Evolutionary conservation across 2,329 filamentous ascomycete genomes (phyloP), one percentile per base, ranked within the genome.

Genomic region (Aspergillus melleus): DNA sequence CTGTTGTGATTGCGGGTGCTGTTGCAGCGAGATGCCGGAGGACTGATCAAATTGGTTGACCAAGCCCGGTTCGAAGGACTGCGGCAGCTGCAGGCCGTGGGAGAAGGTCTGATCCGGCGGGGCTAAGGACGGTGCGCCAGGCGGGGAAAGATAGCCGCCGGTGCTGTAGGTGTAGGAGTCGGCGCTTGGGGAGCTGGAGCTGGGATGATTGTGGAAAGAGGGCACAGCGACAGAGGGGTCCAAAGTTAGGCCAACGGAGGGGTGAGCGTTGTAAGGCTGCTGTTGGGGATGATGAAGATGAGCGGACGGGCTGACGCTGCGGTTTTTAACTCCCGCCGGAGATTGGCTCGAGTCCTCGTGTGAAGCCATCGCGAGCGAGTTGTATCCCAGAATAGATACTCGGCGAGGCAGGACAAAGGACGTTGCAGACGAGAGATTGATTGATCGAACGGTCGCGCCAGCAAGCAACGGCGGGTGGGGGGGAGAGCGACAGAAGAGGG

Each of bases 291-390:
- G 44, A 47, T 47, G 44, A 24, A 24, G 72, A 66, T 77, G 77
- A 49, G 73, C 68, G 52, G 77, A 78, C 57, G 74, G 76, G 71
- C 78, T 80, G 68, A 78, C 69, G 62, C 74, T 74, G 63, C 74
- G 76, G 69, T 68, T 73, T 61, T 75, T 72, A 67, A 73, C 68
- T 57, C 71, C 70, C 50, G 64, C 71, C 52, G 73, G 66, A 55
- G 76, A 77, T 63, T 73, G 71, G 57, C 73, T 76, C 63, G 76
- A 69, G 57, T 72, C 67, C 46, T 73, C 70, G 60, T 73, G 72
- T 42, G 73, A 72, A 59, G 68, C 67, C 73, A 76, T 75, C 32
- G 59, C 64, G 54, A 47, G 16, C 32, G 26, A 54, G 29, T 29
- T 46, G 26, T 39, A 61, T 64, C 61, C 66, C 61, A 60, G 61